Evolutionary conservation across 192 early-diverging fungal species (phyloP).

Genomic region (Thoreauomyces humboldtii): DNA sequence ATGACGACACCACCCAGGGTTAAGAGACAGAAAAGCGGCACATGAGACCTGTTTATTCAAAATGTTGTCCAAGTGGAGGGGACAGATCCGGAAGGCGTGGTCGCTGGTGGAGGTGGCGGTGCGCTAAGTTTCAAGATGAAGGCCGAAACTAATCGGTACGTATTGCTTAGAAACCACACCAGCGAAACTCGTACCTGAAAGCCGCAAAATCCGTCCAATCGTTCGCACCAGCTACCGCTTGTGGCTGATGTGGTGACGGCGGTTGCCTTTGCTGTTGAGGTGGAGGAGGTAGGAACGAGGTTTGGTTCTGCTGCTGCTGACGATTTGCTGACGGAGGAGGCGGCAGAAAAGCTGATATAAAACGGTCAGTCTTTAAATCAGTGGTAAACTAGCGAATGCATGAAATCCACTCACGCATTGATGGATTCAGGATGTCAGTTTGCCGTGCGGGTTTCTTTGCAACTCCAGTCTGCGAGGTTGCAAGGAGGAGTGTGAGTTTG

Average conservation of each 20-base stretch:
- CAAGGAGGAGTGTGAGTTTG: neutral
- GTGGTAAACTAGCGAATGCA: neutral
- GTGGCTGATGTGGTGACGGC: neutral
- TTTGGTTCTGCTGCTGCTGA: neutral
- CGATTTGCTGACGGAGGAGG: constrained; percentile 9
- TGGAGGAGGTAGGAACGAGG: neutral
- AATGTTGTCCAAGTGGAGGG: constrained; percentile 15
- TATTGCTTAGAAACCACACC: neutral
- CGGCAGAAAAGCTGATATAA: constrained; percentile 2
- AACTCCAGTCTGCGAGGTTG: neutral
- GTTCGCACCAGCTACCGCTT: neutral
- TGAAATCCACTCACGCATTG: neutral
- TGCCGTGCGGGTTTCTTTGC: constrained; percentile 1
- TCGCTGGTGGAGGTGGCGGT: neutral
- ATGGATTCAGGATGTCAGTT: neutral
- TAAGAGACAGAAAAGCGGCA: neutral
- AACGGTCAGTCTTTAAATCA: neutral
- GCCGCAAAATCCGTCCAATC: constrained; percentile 10
- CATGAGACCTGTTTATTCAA: constrained; percentile 2
- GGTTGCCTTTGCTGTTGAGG: neutral
- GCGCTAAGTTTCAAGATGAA: neutral
- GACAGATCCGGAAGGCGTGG: neutral
- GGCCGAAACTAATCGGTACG: neutral
- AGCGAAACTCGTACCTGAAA: too few species aligned
- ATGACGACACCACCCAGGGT: neutral